These are phyloP conservation scores for Penicillium brevicompactum DNA, from an alignment of 2,329 filamentous ascomycete genomes.

Conservation along the genomic window DNA sequence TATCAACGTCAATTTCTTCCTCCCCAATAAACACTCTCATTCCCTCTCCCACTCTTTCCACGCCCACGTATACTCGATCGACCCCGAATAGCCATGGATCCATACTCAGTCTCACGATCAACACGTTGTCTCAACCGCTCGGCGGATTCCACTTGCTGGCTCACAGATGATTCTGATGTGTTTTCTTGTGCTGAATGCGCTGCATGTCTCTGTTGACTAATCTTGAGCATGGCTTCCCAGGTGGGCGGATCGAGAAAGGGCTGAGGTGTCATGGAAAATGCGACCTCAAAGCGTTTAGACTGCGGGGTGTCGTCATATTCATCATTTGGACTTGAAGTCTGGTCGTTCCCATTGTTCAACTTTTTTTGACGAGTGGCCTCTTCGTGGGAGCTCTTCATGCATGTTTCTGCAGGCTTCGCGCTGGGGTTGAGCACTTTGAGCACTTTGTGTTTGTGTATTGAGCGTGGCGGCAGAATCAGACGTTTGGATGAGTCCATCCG, in stretches of 20 bases:
- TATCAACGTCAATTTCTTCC: constrained; percentile 2
- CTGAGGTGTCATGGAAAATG: constrained; percentile 37
- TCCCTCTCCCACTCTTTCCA: constrained; percentile 18
- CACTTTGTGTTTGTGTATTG: constrained; percentile 1
- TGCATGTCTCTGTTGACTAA: constrained; percentile 8
- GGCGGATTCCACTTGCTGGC: constrained; percentile 9
- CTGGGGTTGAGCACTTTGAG: constrained; percentile 26
- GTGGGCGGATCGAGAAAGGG: constrained; percentile 42
- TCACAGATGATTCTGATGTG: neutral
- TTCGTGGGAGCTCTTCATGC: constrained; percentile 14
- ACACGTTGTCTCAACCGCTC: constrained; percentile 21
- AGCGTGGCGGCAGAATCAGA: constrained; percentile 18
- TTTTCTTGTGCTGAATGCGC: constrained; percentile 3
- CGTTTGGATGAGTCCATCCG: constrained; percentile 34
- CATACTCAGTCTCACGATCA: constrained; percentile 33
- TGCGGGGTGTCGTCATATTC: neutral
- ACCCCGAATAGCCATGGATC: constrained; percentile 36
- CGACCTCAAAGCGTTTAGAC: constrained; percentile 29
- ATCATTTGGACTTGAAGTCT: neutral
- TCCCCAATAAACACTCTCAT: constrained; percentile 15
- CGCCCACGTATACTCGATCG: constrained; percentile 24
- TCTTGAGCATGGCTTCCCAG: constrained; percentile 35
- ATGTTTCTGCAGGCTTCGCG: constrained; percentile 21
- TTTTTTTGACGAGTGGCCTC: neutral
- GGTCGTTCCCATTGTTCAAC: neutral